Evolutionary conservation across 78 protist genomes (phyloP).

Genomic region (Dictyostelium purpureum): DNA sequence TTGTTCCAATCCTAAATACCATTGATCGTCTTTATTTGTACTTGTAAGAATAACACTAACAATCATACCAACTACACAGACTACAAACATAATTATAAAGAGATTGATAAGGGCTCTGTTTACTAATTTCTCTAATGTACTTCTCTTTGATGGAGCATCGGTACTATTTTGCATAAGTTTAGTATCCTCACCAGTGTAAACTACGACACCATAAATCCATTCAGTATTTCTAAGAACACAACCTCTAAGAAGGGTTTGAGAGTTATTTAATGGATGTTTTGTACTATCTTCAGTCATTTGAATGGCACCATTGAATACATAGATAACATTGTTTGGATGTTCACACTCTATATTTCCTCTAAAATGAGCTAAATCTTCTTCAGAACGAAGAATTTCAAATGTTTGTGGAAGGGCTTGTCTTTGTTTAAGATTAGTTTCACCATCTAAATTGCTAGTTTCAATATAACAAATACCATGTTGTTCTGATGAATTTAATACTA

Average conservation of each 20-base stretch:
- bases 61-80: constrained; percentile 36
- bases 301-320: constrained; percentile 83
- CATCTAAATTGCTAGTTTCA: constrained; percentile 96
- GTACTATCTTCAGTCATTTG: constrained; percentile 19
- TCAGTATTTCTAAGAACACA: constrained; percentile 84
- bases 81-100: constrained; percentile 53
- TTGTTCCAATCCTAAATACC: constrained; percentile 45
- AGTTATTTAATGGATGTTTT: constrained; percentile 41
- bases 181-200: constrained; percentile 94
- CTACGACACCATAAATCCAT: constrained; percentile 84
- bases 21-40: neutral
- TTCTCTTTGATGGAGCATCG: constrained; percentile 78
- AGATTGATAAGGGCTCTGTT: constrained; percentile 77
- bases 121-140: constrained; percentile 75
- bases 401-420: constrained; percentile 61
- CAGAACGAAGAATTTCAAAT: constrained; percentile 52
- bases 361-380: constrained; percentile 57
- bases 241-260: constrained; percentile 65
- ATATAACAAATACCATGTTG: constrained; percentile 91
- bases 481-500: constrained; percentile 78
- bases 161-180: constrained; percentile 85
- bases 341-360: constrained; percentile 83
- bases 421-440: constrained; percentile 83
- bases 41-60: constrained; percentile 28
- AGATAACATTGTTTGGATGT: constrained; percentile 86